Evolutionary conservation across 148 eudicot genomes (phyloP).

Genomic region (Nepenthes gracilis): DNA sequence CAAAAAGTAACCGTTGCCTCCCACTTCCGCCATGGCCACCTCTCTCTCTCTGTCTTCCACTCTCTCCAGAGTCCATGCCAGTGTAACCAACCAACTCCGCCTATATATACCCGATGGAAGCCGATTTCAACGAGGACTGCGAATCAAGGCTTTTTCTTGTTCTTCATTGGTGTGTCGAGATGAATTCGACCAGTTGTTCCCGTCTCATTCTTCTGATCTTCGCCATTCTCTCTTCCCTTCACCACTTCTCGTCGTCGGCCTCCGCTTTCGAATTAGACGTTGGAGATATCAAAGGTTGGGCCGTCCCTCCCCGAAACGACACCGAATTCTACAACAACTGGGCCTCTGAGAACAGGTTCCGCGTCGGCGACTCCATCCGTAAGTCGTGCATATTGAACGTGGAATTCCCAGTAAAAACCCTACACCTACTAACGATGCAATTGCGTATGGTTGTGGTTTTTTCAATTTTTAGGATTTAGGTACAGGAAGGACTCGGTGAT

Average conservation of each 20-base stretch:
- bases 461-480: conserved; percentile 21
- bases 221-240: neutral
- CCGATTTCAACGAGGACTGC: too few relatives aligned
- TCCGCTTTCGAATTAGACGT: conserved; percentile 30
- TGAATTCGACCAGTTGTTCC: neutral
- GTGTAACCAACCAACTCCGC: too few relatives aligned
- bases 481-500: conserved; percentile 58
- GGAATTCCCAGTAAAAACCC: neutral
- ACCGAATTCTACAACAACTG: conserved; percentile 28
- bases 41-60: too few relatives aligned
- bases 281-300: conserved; percentile 42
- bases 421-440: neutral
- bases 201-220: neutral
- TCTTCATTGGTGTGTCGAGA: too few relatives aligned
- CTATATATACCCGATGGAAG: too few relatives aligned
- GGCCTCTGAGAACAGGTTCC: conserved; percentile 50
- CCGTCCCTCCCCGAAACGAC: conserved; percentile 29
- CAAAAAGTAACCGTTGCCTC: too few relatives aligned
- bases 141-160: too few relatives aligned
- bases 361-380: conserved; percentile 45
- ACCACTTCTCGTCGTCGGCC: neutral
- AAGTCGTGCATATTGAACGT: conserved; percentile 15
- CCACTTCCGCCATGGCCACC: too few relatives aligned
- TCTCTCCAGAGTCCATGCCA: too few relatives aligned
- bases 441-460: neutral